Evolutionary conservation across 75 land plant species (phyloP).

Genomic region (Larix kaempferi): DNA sequence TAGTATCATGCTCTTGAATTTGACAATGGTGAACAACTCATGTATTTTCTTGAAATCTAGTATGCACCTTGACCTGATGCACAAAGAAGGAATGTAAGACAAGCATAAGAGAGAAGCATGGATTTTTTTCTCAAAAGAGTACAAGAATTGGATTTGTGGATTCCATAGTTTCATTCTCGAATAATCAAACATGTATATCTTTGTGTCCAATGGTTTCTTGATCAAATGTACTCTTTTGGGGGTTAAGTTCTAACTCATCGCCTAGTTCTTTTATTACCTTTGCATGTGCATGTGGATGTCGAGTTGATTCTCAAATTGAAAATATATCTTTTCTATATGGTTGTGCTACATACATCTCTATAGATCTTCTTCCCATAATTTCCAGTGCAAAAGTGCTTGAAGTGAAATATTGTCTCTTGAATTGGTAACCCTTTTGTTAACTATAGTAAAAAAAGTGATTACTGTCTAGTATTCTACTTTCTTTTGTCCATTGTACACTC

Average conservation of each 20-base stretch:
- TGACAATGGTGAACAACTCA: neutral
- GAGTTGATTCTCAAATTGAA: constrained; percentile 1
- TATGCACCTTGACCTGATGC: neutral
- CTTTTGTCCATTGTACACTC: neutral
- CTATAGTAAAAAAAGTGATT: neutral
- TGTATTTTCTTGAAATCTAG: neutral
- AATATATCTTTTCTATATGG: neutral
- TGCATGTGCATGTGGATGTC: constrained; percentile 2
- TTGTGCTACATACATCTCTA: neutral
- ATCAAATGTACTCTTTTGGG: neutral
- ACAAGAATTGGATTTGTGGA: neutral
- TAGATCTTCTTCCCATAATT: neutral
- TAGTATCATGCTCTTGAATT: neutral
- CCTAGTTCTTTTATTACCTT: neutral
- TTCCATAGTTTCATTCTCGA: neutral
- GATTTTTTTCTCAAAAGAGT: neutral
- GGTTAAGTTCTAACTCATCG: no score
- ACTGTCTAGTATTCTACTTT: neutral
- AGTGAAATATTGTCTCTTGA: neutral
- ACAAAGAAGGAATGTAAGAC: neutral
- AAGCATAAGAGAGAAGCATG: neutral
- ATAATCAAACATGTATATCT: neutral
- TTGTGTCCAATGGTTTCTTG: neutral
- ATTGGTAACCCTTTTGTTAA: neutral
- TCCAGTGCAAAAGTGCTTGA: constrained; percentile 9